Evolutionary conservation across 148 eudicot species (phyloP).

Genomic region (Cornus kousa): DNA sequence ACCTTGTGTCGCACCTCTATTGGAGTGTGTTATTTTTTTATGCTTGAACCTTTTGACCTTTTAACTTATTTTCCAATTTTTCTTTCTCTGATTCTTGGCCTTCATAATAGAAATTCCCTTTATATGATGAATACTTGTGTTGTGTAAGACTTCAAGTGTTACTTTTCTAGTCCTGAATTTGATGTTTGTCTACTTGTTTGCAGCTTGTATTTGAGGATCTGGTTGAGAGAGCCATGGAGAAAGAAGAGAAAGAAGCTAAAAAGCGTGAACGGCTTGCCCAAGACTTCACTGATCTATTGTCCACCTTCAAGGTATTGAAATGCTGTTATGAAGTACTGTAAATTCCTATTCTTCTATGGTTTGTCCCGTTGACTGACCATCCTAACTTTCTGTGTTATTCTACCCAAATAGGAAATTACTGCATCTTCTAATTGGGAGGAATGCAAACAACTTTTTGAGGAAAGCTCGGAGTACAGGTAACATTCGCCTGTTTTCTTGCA

Average conservation of each 20-base stretch:
- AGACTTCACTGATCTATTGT: conserved; percentile 74
- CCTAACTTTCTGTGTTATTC: conserved; percentile 16
- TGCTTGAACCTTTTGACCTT: no score
- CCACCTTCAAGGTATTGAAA: conserved; percentile 56
- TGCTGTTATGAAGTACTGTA: neutral
- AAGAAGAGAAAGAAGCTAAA: conserved; percentile 94
- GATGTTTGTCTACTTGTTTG: conserved; percentile 13
- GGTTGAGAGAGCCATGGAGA: conserved; percentile 85
- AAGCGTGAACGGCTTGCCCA: conserved; percentile 80
- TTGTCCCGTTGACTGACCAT: neutral
- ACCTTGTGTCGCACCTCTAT: neutral
- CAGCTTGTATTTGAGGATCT: conserved; percentile 94
- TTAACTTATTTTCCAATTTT: no score
- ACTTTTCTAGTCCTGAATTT: neutral
- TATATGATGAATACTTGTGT: neutral
- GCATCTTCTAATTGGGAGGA: conserved; percentile 83
- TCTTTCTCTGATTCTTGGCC: neutral
- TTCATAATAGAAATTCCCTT: neutral
- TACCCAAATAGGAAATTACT: conserved; percentile 59
- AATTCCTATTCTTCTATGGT: neutral
- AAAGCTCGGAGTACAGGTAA: conserved; percentile 86
- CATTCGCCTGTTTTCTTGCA: neutral
- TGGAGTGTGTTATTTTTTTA: no score
- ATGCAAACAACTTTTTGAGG: conserved; percentile 68
- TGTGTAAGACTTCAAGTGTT: neutral